Conservation (phyloP, 306 rosid genomes). For the Sphenostylis stenocarpa region DNA sequence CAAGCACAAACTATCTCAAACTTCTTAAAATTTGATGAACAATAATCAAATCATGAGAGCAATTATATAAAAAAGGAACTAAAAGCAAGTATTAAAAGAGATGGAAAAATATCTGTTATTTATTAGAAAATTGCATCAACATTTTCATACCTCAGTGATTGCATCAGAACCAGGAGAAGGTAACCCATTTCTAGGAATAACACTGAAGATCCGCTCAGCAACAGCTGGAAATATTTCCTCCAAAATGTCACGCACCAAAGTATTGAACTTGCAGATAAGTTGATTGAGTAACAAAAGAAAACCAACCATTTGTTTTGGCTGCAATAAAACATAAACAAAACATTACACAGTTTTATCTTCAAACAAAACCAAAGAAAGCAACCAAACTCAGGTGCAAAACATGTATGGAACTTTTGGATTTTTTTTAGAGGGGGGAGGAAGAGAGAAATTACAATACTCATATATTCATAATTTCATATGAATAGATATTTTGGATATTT, state of each 20-base stretch:
- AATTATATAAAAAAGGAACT: background rate
- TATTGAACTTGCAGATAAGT: slow-evolving; percentile 90
- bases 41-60: slow-evolving; percentile 15
- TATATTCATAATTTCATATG: background rate
- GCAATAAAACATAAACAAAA: slow-evolving; percentile 40
- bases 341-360: slow-evolving; percentile 15
- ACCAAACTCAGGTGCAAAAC: slow-evolving; percentile 16
- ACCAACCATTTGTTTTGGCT: slow-evolving; percentile 89
- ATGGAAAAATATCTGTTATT: background rate
- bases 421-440: background rate
- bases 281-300: slow-evolving; percentile 87
- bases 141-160: slow-evolving; percentile 73
- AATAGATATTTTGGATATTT: background rate
- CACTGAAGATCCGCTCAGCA: slow-evolving; percentile 66
- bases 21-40: slow-evolving; percentile 5
- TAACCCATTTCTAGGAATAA: slow-evolving; percentile 72
- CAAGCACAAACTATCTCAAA: background rate
- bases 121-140: background rate
- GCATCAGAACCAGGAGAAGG: slow-evolving; percentile 77
- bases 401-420: background rate
- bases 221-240: slow-evolving; percentile 83
- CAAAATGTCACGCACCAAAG: slow-evolving; percentile 67
- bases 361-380: slow-evolving; percentile 5
- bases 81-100: slow-evolving; percentile 1
- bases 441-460: background rate